Evolutionary conservation across 2,329 filamentous ascomycete genomes (phyloP).

Genomic region (Tothia fuscella): DNA sequence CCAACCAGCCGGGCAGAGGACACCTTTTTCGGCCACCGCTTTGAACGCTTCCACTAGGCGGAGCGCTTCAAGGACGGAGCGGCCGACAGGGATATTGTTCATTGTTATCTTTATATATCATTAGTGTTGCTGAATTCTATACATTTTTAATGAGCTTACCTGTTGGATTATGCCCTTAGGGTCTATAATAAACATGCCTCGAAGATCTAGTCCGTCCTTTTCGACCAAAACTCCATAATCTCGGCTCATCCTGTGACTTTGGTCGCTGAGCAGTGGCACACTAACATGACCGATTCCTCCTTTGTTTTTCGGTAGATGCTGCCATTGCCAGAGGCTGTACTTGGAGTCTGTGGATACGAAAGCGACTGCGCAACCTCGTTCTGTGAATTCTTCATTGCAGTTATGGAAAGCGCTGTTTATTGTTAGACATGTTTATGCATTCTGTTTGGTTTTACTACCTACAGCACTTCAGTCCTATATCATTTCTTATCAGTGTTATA

Average conservation of each 20-base stretch:
- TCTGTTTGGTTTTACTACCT: too few species aligned
- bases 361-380: constrained; percentile 47
- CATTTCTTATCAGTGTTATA: too few species aligned
- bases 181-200: constrained; percentile 55
- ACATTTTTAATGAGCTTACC: constrained; percentile 55
- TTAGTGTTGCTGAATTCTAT: neutral
- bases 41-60: constrained; percentile 42
- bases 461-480: too few species aligned
- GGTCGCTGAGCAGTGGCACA: constrained; percentile 51
- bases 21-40: constrained; percentile 28
- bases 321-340: constrained; percentile 47
- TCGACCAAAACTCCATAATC: constrained; percentile 54
- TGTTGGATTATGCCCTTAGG: constrained; percentile 47
- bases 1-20: constrained; percentile 33
- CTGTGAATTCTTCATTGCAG: constrained; percentile 46
- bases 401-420: too few species aligned
- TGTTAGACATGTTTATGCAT: too few species aligned
- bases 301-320: constrained; percentile 44
- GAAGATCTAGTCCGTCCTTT: constrained; percentile 50
- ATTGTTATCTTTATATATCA: constrained; percentile 7
- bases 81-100: constrained; percentile 34
- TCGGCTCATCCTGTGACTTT: constrained; percentile 47
- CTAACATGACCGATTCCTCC: constrained; percentile 50
- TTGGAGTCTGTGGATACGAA: constrained; percentile 52
- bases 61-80: constrained; percentile 51